phyloP scores from a whole-genome alignment of 495 filamentous ascomycete species.

The Aspergillus haitiensis region DNA sequence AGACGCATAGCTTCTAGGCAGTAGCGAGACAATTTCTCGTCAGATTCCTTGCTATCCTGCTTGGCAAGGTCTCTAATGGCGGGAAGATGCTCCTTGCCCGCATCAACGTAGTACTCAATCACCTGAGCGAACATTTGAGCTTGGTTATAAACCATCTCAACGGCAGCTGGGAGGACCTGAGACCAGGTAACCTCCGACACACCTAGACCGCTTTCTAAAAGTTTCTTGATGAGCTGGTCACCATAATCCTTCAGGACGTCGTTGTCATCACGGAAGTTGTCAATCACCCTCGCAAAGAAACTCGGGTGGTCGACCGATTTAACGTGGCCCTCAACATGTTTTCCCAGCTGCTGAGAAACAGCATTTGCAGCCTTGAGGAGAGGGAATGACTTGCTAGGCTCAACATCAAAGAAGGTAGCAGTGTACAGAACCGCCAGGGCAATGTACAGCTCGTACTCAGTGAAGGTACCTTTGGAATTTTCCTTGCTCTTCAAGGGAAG shows the following conservation, averaged over 20 bases:
- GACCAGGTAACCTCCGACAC: constrained; percentile 71
- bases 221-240: constrained; percentile 63
- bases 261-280: constrained; percentile 54
- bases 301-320: constrained; percentile 60
- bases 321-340: constrained; percentile 61
- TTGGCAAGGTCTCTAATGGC: constrained; percentile 59
- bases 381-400: constrained; percentile 52
- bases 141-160: constrained; percentile 67
- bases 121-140: constrained; percentile 73
- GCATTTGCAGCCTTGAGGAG: constrained; percentile 62
- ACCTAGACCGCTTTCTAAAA: constrained; percentile 64
- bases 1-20: constrained; percentile 59
- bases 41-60: constrained; percentile 44
- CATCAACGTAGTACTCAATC: constrained; percentile 74
- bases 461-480: constrained; percentile 69
- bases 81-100: constrained; percentile 55
- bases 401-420: constrained; percentile 57
- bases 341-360: constrained; percentile 62
- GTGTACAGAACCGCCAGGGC: constrained; percentile 67
- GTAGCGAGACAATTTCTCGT: constrained; percentile 52
- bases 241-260: constrained; percentile 65
- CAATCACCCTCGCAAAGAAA: constrained; percentile 56
- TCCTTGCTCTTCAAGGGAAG: constrained; percentile 72
- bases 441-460: constrained; percentile 76
- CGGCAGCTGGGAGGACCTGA: constrained; percentile 64